Conservation (phyloP, 1,284 basidiomycete species). For the Apiotrichum brassicae region DNA sequence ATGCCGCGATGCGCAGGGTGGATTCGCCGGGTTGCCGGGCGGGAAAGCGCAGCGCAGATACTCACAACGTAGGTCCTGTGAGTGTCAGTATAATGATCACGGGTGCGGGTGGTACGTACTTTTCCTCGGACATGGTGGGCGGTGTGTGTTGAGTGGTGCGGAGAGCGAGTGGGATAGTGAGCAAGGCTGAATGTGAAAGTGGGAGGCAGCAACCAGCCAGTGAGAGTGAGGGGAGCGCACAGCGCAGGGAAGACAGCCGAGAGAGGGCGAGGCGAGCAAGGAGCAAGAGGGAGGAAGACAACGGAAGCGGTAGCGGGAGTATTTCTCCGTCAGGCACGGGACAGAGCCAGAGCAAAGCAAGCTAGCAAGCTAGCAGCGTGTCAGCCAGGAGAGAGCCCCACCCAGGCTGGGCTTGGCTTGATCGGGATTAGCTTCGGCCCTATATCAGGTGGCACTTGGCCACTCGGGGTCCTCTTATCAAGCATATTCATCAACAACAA, state of each 20-base stretch:
- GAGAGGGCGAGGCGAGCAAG: no score
- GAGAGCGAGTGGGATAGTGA: not conserved
- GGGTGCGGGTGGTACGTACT: slow-evolving; percentile 34
- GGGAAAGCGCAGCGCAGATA: not conserved
- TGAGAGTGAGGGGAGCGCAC: no score
- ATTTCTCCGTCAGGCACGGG: not conserved
- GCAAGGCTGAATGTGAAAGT: not conserved
- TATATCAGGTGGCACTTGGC: not conserved
- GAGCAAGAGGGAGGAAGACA: no score
- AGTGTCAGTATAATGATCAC: slow-evolving; percentile 3
- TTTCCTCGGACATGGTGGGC: slow-evolving; percentile 38
- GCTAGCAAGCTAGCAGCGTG: no score
- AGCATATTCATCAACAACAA: not conserved
- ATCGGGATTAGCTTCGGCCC: not conserved
- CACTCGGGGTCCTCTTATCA: not conserved
- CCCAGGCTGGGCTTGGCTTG: not conserved
- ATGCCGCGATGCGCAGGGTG: not conserved
- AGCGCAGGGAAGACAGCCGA: no score
- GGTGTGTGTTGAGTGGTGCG: slow-evolving; percentile 5
- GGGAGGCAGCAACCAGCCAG: not conserved
- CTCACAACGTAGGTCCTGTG: slow-evolving; percentile 44
- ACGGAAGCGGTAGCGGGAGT: no score
- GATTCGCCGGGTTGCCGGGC: not conserved
- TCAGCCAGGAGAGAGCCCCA: no score
- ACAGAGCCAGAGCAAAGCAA: no score